Evolutionary conservation across 2,329 filamentous ascomycete species (phyloP).

Genomic region (Calonectria pseudoturangicola): DNA sequence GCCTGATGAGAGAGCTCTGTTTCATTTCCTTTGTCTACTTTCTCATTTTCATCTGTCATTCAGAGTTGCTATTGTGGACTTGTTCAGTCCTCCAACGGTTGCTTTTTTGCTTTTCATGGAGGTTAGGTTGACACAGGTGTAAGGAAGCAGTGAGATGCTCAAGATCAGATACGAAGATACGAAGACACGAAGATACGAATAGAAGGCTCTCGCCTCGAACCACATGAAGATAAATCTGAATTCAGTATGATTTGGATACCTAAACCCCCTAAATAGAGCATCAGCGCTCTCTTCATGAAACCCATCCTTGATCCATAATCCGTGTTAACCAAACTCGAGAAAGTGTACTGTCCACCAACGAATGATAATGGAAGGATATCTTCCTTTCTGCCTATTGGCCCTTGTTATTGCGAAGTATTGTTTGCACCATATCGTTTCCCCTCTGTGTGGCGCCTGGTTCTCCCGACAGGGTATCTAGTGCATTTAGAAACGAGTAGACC

Average conservation of each 20-base stretch:
- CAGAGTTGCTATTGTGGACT: constrained; percentile 15
- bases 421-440: constrained; percentile 25
- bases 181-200: constrained; percentile 9
- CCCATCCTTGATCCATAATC: not conserved
- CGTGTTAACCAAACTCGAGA: constrained; percentile 27
- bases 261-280: constrained; percentile 31
- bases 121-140: not conserved
- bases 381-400: constrained; percentile 14
- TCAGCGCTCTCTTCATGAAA: constrained; percentile 19
- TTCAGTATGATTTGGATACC: constrained; percentile 40
- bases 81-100: constrained; percentile 9
- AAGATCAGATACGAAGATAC: constrained; percentile 10
- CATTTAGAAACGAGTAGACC: constrained; percentile 55
- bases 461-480: constrained; percentile 56
- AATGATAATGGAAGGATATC: constrained; percentile 31
- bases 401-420: constrained; percentile 14
- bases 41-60: constrained; percentile 9
- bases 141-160: not conserved
- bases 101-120: not conserved
- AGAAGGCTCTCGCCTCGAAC: not conserved
- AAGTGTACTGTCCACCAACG: constrained; percentile 30
- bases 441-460: constrained; percentile 41
- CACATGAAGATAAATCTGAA: constrained; percentile 31
- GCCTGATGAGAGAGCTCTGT: constrained; percentile 21
- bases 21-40: constrained; percentile 16